Evolutionary conservation across 2,329 filamentous ascomycete genomes (phyloP).

Genomic region (Talaromyces sp.): DNA sequence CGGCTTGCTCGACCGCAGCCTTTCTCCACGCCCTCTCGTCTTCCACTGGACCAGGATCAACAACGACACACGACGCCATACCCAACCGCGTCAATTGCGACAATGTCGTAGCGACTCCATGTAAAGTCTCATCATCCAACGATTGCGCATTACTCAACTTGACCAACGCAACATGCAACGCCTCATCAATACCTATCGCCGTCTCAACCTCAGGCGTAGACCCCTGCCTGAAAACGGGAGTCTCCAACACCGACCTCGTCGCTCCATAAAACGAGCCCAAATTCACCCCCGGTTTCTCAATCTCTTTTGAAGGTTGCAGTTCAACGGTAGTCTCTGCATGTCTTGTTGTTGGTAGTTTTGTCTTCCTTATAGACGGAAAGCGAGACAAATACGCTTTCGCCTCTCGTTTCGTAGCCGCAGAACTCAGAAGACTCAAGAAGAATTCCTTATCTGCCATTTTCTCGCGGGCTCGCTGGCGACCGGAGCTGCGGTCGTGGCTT

Average conservation of each 20-base stretch:
- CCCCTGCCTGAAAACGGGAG: slow-evolving; percentile 58
- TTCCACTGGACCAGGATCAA: slow-evolving; percentile 62
- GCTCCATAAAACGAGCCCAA: slow-evolving; percentile 59
- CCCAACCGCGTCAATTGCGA: slow-evolving; percentile 79
- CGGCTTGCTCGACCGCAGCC: slow-evolving; percentile 60
- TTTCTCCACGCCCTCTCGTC: slow-evolving; percentile 38
- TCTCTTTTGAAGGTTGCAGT: slow-evolving; percentile 29
- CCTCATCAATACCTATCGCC: slow-evolving; percentile 34
- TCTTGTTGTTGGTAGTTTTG: slow-evolving; percentile 31
- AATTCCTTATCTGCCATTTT: slow-evolving; percentile 60
- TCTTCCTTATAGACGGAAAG: slow-evolving; percentile 56
- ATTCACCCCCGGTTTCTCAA: slow-evolving; percentile 53
- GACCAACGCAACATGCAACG: slow-evolving; percentile 75
- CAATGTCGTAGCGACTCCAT: slow-evolving; percentile 77
- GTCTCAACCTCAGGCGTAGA: slow-evolving; percentile 40
- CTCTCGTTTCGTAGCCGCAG: slow-evolving; percentile 87
- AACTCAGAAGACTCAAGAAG: slow-evolving; percentile 79
- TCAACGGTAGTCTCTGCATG: slow-evolving; percentile 24
- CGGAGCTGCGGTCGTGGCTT: slow-evolving; percentile 19
- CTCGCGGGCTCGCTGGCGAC: slow-evolving; percentile 39
- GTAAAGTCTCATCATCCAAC: slow-evolving; percentile 64
- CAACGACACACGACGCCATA: slow-evolving; percentile 74
- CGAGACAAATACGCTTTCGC: slow-evolving; percentile 87
- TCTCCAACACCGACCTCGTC: slow-evolving; percentile 55
- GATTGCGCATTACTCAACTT: slow-evolving; percentile 74